Evolutionary conservation across 78 protist genomes (phyloP).

Genomic region (Cyanophora paradoxa): DNA sequence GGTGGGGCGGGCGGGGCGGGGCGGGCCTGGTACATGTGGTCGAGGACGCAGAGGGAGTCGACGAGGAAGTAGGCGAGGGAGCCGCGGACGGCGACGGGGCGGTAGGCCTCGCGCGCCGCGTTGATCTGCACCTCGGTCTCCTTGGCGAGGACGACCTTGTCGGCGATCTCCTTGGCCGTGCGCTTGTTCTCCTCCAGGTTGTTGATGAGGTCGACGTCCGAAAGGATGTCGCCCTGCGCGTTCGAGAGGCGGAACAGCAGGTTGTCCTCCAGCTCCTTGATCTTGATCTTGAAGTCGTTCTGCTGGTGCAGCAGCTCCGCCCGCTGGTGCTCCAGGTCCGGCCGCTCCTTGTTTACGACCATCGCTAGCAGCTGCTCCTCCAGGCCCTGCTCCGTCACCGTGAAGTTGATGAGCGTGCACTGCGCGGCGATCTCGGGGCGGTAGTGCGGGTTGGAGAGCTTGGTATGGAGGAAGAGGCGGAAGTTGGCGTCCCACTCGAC

Average conservation of each 20-base stretch:
- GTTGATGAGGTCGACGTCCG: constrained; percentile 56
- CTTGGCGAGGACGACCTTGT: constrained; percentile 34
- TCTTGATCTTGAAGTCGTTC: constrained; percentile 49
- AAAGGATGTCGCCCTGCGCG: constrained; percentile 70
- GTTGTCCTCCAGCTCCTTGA: constrained; percentile 42
- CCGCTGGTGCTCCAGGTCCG: constrained; percentile 58
- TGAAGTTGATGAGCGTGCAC: constrained; percentile 78
- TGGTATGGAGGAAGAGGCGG: constrained; percentile 67
- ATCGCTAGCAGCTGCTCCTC: constrained; percentile 83
- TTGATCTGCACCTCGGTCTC: constrained; percentile 36
- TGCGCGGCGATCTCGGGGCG: constrained; percentile 79
- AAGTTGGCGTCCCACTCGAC: constrained; percentile 35
- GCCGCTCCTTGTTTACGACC: constrained; percentile 74
- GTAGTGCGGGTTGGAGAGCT: constrained; percentile 78
- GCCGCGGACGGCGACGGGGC: constrained; percentile 67
- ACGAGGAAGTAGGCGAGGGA: constrained; percentile 65
- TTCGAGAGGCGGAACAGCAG: constrained; percentile 49
- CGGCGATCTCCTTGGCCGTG: constrained; percentile 39
- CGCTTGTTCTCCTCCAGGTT: constrained; percentile 62
- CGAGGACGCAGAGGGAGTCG: constrained; percentile 47
- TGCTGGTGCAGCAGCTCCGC: constrained; percentile 33
- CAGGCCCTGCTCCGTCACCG: constrained; percentile 71
- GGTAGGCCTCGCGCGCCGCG: constrained; percentile 43
- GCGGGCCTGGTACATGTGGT: constrained; percentile 71
- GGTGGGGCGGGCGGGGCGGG: no score